A percentile compares a stretch with the other conserved stretches of the same genome.
Evolutionary conservation across 305 asterid species (phyloP).

Genomic region (Fraxinus sp.): DNA sequence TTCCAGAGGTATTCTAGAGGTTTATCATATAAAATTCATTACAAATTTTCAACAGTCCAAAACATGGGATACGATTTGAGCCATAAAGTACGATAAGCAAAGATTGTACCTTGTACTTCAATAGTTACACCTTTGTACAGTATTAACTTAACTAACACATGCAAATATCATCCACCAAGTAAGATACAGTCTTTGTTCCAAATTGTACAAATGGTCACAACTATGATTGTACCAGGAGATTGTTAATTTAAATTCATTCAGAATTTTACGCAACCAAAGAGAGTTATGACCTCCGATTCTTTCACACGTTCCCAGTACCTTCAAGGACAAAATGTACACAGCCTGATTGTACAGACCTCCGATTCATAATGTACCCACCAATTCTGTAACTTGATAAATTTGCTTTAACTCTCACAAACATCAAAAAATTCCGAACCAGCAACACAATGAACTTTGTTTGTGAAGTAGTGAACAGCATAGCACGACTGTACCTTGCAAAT

Average conservation of each 20-base stretch:
- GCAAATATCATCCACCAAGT: slow-evolving; percentile 1
- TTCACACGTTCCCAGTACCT: background rate
- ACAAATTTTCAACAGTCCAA: slow-evolving; percentile 3
- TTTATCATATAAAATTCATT: background rate
- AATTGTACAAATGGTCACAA: background rate
- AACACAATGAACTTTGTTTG: background rate
- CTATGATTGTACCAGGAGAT: background rate
- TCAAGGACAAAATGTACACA: background rate
- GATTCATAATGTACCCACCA: background rate
- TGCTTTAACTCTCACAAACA: slow-evolving; percentile 10
- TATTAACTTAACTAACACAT: background rate
- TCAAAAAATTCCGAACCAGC: background rate
- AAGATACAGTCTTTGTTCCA: slow-evolving; percentile 8
- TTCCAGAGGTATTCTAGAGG: background rate
- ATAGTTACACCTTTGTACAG: background rate
- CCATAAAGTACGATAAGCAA: background rate
- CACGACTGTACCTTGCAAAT: background rate
- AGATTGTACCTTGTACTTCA: background rate
- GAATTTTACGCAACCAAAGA: background rate
- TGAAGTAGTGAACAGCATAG: slow-evolving; percentile 5
- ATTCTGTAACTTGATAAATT: background rate
- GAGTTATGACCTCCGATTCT: background rate
- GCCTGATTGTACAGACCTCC: background rate
- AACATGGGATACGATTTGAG: background rate
- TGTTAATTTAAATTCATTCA: background rate